Evolutionary conservation across 2,329 filamentous ascomycete genomes (phyloP).

Genomic region (Biscogniauxia marginata): DNA sequence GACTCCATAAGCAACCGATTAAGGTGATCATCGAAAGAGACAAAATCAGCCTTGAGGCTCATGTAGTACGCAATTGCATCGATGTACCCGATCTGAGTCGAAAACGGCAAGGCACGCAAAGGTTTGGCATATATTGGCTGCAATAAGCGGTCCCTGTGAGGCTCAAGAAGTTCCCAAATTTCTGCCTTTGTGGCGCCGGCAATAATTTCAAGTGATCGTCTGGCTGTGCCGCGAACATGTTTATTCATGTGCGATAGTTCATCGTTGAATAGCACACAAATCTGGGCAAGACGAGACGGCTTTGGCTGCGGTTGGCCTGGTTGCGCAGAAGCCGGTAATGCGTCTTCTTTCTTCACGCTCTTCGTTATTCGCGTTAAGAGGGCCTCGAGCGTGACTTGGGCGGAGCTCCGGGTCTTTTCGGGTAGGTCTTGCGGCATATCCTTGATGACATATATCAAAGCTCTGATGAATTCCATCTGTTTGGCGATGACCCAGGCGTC

Average conservation of each 20-base stretch:
- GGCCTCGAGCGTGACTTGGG: conserved; percentile 78
- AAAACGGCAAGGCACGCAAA: conserved; percentile 85
- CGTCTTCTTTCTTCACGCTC: conserved; percentile 75
- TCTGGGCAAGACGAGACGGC: conserved; percentile 63
- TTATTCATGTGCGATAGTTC: conserved; percentile 96
- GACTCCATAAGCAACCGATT: conserved; percentile 92
- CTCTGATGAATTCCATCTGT: conserved; percentile 83
- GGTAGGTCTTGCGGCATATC: conserved; percentile 95
- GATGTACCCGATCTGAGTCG: conserved; percentile 96
- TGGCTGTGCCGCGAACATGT: conserved; percentile 85
- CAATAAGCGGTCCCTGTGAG: conserved; percentile 87
- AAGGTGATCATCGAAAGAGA: conserved; percentile 87
- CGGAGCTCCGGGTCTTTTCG: conserved; percentile 79
- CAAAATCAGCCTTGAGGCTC: conserved; percentile 81
- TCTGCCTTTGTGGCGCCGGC: conserved; percentile 74
- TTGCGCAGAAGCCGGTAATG: conserved; percentile 41
- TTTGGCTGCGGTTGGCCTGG: conserved; percentile 47
- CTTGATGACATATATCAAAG: conserved; percentile 96
- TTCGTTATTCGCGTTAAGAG: conserved; percentile 78
- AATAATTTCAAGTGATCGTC: conserved; percentile 76
- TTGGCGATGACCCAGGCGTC: conserved; percentile 79
- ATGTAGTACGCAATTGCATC: conserved; percentile 97
- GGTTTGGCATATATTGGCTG: conserved; percentile 94
- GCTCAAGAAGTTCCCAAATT: conserved; percentile 83
- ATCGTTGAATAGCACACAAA: conserved; percentile 81